A percentile compares a stretch with the other conserved stretches of the same genome.
Evolutionary conservation across 768 basidiomycete genomes (phyloP).

Genomic region (Mycena maculata): DNA sequence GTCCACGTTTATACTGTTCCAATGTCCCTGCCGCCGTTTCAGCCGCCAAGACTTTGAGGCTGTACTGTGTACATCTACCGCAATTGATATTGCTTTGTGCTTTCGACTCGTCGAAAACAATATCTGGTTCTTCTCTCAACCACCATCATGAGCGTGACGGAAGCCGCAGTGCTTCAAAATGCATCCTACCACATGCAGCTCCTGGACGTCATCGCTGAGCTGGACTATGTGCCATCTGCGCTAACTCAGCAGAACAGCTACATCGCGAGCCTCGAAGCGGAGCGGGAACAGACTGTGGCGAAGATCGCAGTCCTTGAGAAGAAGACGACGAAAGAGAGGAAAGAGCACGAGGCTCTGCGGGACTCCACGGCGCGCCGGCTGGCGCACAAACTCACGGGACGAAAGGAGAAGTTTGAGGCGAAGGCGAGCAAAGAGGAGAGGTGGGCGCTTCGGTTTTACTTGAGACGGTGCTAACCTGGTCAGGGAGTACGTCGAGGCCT

Average conservation of each 20-base stretch:
- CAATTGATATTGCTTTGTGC: not conserved
- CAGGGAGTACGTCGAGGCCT: conserved; percentile 60
- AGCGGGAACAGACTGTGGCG: conserved; percentile 39
- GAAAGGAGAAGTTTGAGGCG: conserved; percentile 55
- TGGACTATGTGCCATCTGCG: conserved; percentile 55
- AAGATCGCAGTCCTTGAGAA: conserved; percentile 44
- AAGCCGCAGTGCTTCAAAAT: conserved; percentile 51
- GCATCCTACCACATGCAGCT: conserved; percentile 53
- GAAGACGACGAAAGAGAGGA: conserved; percentile 58
- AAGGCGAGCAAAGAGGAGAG: conserved; percentile 58
- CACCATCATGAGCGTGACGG: conserved; percentile 42
- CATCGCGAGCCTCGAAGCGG: conserved; percentile 48
- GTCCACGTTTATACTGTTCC: not conserved
- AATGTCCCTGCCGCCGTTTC: not conserved
- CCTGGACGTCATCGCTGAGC: conserved; percentile 46
- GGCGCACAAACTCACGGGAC: conserved; percentile 54
- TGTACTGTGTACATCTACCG: conserved; percentile 1
- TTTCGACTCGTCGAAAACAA: not conserved
- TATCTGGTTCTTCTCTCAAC: not conserved
- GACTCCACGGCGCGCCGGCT: conserved; percentile 54
- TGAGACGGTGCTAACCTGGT: not conserved
- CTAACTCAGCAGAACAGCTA: conserved; percentile 50
- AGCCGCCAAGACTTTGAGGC: not conserved
- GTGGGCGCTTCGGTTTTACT: conserved; percentile 42
- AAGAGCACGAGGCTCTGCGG: conserved; percentile 54